Conservation (phyloP, 495 filamentous ascomycete genomes). For the Endocarpon pusillum region DNA sequence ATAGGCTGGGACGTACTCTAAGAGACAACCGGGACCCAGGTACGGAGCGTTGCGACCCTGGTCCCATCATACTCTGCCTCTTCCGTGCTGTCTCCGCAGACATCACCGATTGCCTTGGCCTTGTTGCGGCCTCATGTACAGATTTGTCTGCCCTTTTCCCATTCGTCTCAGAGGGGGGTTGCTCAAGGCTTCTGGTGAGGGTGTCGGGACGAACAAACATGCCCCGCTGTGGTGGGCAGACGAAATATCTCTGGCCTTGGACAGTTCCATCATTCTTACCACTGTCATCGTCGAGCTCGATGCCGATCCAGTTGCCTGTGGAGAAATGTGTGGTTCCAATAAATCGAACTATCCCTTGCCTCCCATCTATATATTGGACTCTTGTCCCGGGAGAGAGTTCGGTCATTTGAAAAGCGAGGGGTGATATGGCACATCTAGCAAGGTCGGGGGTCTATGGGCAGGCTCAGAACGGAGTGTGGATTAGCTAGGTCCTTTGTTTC, state of each 20-base stretch:
- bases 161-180: conserved; percentile 23
- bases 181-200: conserved; percentile 38
- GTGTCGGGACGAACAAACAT: conserved; percentile 72
- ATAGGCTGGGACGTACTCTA: conserved; percentile 36
- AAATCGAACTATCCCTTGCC: conserved; percentile 60
- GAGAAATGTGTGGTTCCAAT: conserved; percentile 66
- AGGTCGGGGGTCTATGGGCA: too few species aligned
- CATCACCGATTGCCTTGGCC: conserved; percentile 18
- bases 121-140: conserved; percentile 18
- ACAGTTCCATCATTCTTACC: conserved; percentile 95
- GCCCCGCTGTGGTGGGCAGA: conserved; percentile 60
- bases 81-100: conserved; percentile 17
- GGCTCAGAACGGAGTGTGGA: too few species aligned
- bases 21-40: conserved; percentile 32
- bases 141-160: conserved; percentile 12
- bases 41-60: conserved; percentile 34
- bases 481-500: too few species aligned
- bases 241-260: conserved; percentile 78
- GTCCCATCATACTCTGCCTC: conserved; percentile 27
- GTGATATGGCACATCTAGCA: too few species aligned
- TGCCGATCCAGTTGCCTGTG: conserved; percentile 70
- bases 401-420: conserved; percentile 20
- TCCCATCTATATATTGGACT: conserved; percentile 59
- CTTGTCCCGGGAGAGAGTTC: conserved; percentile 33
- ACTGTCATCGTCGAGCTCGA: conserved; percentile 66